These are phyloP conservation scores for Helichrysum umbraculigerum DNA, from an alignment of 129 eudicot genomes.

Conservation along the genomic window DNA sequence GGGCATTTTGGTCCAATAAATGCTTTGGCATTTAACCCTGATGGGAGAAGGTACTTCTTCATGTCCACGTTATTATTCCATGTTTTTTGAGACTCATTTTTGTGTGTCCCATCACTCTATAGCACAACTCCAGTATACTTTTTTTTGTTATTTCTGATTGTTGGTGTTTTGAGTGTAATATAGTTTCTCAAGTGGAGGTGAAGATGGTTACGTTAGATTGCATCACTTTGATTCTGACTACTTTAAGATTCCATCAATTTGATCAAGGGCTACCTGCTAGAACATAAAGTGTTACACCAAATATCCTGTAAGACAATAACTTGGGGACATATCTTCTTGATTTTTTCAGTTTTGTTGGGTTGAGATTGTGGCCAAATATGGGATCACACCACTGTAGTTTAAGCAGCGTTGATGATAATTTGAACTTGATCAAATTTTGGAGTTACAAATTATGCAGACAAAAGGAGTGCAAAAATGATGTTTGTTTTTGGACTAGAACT, in stretches of 20 bases:
- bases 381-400: conserved; percentile 9
- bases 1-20: conserved; percentile 97
- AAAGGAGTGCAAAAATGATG: neutral
- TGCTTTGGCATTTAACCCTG: conserved; percentile 97
- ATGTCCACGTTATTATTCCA: neutral
- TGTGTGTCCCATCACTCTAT: neutral
- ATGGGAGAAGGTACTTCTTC: conserved; percentile 72
- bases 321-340: neutral
- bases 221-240: conserved; percentile 85
- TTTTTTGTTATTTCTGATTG: neutral
- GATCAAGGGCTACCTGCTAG: neutral
- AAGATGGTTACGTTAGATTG: conserved; percentile 86
- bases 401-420: conserved; percentile 15
- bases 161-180: conserved; percentile 2
- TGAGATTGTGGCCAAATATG: conserved; percentile 24
- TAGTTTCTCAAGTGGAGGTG: conserved; percentile 92
- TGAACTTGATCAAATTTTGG: conserved; percentile 23
- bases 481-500: neutral
- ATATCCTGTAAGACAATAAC: neutral
- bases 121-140: neutral
- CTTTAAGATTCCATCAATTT: conserved; percentile 58
- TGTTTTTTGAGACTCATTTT: neutral
- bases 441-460: neutral
- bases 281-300: neutral
- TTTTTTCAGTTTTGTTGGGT: conserved; percentile 18